Conservation (phyloP, 169 alveolate genomes). For the Eimeria maxima region DNA sequence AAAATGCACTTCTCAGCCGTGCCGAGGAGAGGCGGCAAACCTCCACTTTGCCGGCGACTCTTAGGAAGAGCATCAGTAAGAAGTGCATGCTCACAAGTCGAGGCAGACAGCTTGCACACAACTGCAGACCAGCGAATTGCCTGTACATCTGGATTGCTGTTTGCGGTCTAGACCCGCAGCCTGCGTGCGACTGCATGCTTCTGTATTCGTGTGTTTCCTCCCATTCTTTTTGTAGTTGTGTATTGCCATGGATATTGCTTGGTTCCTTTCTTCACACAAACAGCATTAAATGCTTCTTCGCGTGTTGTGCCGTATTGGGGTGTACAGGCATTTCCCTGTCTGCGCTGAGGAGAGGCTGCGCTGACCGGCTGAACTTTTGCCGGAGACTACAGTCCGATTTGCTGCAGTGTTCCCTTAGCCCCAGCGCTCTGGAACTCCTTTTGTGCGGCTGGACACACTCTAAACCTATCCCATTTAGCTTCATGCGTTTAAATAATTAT, state of each 20-base stretch:
- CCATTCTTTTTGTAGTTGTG: no score
- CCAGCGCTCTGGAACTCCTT: slow-evolving; percentile 29
- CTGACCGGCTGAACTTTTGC: slow-evolving; percentile 18
- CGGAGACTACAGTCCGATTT: slow-evolving; percentile 25
- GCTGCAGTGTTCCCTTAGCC: slow-evolving; percentile 14
- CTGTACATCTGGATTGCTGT: no score
- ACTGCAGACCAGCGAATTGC: no score
- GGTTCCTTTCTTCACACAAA: no score
- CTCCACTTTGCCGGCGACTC: slow-evolving; percentile 7
- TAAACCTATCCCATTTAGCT: not conserved
- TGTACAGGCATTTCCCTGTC: slow-evolving; percentile 44
- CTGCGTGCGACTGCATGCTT: no score
- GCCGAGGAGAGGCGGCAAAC: not conserved
- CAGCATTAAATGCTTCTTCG: not conserved
- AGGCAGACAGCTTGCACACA: no score
- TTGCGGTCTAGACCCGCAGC: no score
- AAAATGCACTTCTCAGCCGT: not conserved
- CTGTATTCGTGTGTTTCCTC: no score
- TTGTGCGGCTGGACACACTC: not conserved
- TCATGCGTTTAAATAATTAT: no score
- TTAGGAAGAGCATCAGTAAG: slow-evolving; percentile 63
- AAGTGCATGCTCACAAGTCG: no score
- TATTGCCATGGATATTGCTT: no score
- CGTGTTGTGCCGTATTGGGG: not conserved
- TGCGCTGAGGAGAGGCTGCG: slow-evolving; percentile 45